Conservation (phyloP, 352 stramenopile genomes). For the Phytophthora cryptogea region DNA sequence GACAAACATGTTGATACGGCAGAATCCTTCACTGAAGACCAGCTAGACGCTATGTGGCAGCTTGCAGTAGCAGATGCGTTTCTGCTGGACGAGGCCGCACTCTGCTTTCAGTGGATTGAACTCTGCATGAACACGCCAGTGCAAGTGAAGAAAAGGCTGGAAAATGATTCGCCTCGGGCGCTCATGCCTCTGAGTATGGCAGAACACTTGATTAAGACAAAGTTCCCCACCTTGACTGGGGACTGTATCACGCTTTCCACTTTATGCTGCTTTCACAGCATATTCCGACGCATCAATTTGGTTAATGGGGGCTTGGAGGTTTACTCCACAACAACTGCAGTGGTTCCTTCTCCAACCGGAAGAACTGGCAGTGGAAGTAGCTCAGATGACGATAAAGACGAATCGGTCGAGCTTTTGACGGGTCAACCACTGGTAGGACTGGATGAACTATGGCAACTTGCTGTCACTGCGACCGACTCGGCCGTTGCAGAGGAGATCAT, state of each 20-base stretch:
- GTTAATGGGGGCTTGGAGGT: conserved; percentile 41
- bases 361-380: conserved; percentile 11
- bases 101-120: conserved; percentile 82
- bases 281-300: conserved; percentile 72
- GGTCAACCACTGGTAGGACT: conserved; percentile 47
- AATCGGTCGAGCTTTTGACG: conserved; percentile 44
- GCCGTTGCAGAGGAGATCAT: conserved; percentile 68
- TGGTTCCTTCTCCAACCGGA: conserved; percentile 15
- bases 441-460: conserved; percentile 63
- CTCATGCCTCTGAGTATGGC: conserved; percentile 36
- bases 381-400: conserved; percentile 19
- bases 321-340: conserved; percentile 13
- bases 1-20: conserved; percentile 9
- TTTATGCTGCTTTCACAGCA: conserved; percentile 68
- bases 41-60: conserved; percentile 53
- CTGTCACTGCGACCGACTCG: conserved; percentile 43
- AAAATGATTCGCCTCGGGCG: not conserved
- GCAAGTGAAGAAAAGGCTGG: not conserved
- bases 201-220: conserved; percentile 40
- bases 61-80: conserved; percentile 42
- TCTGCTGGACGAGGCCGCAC: conserved; percentile 48
- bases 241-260: conserved; percentile 48
- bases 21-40: conserved; percentile 12
- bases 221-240: conserved; percentile 46
- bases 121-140: conserved; percentile 54